Percentiles rank a stretch among this genome's conserved stretches.
Evolutionary conservation across 306 rosid species (phyloP).

Genomic region (Trichosanthes cucumerina): DNA sequence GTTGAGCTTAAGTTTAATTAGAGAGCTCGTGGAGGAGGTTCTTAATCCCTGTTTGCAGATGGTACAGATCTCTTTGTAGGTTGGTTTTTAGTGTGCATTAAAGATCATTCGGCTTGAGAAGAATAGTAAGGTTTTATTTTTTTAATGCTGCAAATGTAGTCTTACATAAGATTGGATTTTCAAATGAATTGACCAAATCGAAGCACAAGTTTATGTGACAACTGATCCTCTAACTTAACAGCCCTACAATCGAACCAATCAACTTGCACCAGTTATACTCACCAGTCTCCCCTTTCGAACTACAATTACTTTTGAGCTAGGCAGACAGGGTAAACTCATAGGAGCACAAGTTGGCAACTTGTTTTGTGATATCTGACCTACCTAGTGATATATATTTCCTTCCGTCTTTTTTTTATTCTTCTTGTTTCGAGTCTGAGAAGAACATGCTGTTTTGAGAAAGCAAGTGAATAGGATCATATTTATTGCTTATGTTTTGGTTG

Average conservation of each 20-base stretch:
- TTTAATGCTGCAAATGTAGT: not conserved
- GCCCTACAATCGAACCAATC: not conserved
- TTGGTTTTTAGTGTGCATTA: not conserved
- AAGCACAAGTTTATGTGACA: not conserved
- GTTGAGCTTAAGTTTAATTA: no score
- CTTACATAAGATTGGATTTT: not conserved
- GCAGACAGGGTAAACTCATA: not conserved
- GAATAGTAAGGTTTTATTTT: not conserved
- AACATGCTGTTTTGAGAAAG: not conserved
- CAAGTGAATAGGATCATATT: not conserved
- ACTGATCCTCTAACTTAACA: not conserved
- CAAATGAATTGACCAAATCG: not conserved
- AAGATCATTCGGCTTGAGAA: not conserved
- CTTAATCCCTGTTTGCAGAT: not conserved
- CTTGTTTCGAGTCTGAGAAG: not conserved
- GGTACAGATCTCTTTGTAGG: not conserved
- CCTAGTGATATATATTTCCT: not conserved
- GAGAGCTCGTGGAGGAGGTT: no score
- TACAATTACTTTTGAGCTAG: not conserved
- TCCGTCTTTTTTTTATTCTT: not conserved
- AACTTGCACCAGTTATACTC: not conserved
- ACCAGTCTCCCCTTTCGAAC: not conserved
- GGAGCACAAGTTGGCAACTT: not conserved
- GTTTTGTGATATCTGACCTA: not conserved
- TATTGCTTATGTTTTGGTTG: conserved; percentile 8